A percentile compares a stretch with the other conserved stretches of the same genome.
phyloP scores from a whole-genome alignment of 495 filamentous ascomycete species.

The Monascus purpureus region DNA sequence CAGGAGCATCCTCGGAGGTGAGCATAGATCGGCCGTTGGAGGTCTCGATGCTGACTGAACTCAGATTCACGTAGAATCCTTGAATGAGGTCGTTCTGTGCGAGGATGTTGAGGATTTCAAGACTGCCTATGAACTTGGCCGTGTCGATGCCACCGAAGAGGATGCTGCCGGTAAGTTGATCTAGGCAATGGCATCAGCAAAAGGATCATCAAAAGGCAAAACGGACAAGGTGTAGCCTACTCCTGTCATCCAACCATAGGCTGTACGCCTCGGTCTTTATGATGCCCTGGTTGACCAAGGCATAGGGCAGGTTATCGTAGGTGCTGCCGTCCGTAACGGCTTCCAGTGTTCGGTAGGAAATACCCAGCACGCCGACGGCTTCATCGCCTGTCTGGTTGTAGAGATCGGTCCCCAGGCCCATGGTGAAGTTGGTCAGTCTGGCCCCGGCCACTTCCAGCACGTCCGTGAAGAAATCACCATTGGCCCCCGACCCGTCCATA shows the following conservation, averaged over 20 bases:
- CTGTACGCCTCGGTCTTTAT: conserved; percentile 69
- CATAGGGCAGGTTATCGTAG: conserved; percentile 48
- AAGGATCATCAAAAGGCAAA: background rate
- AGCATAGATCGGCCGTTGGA: background rate
- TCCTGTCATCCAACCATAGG: conserved; percentile 66
- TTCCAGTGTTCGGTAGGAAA: conserved; percentile 64
- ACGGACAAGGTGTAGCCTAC: background rate
- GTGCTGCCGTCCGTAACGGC: conserved; percentile 43
- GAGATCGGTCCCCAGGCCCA: conserved; percentile 8
- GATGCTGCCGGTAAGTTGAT: conserved; percentile 56
- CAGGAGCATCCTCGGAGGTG: conserved; percentile 8
- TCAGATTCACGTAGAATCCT: no score
- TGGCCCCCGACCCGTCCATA: conserved; percentile 55
- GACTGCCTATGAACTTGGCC: conserved; percentile 50
- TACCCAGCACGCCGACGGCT: conserved; percentile 64
- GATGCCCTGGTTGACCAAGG: conserved; percentile 49
- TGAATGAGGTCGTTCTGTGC: conserved; percentile 18
- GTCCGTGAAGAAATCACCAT: conserved; percentile 68
- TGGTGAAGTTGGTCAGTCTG: conserved; percentile 35
- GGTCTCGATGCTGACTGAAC: background rate
- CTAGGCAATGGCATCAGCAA: conserved; percentile 25
- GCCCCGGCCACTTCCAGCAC: conserved; percentile 48
- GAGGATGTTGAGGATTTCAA: conserved; percentile 60
- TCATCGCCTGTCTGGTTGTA: background rate
- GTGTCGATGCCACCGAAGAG: conserved; percentile 82